A percentile compares a stretch with the other conserved stretches of the same genome.
phyloP scores from a whole-genome alignment of 1,284 basidiomycete species.

The Cryptococcus sp. region DNA sequence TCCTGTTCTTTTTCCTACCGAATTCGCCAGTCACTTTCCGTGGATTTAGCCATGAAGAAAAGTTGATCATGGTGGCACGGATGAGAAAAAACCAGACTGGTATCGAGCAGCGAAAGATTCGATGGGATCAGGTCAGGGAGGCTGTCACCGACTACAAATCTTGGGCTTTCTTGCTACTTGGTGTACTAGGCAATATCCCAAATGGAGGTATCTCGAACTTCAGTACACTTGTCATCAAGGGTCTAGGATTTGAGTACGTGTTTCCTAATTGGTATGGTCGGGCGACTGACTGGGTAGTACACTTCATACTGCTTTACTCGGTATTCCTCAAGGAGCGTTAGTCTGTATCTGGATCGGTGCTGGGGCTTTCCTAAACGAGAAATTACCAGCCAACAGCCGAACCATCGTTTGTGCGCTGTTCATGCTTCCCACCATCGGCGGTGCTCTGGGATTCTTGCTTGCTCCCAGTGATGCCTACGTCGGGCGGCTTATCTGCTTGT shows the following conservation, averaged over 20 bases:
- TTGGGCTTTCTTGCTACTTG: constrained; percentile 22
- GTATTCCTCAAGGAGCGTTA: constrained; percentile 44
- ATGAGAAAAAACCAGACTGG: constrained; percentile 47
- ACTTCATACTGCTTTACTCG: constrained; percentile 43
- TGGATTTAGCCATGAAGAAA: constrained; percentile 47
- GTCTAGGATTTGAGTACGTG: constrained; percentile 31
- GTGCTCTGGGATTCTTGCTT: constrained; percentile 47
- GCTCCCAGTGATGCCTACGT: constrained; percentile 45
- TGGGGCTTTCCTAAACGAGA: constrained; percentile 39
- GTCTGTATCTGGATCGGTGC: constrained; percentile 43
- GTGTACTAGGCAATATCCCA: constrained; percentile 45
- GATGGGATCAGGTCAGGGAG: constrained; percentile 48
- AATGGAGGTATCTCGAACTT: constrained; percentile 47
- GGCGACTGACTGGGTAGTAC: constrained; percentile 17
- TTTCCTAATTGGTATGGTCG: too few species aligned
- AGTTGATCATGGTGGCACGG: constrained; percentile 48
- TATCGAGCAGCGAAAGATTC: constrained; percentile 47
- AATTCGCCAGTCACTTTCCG: constrained; percentile 42
- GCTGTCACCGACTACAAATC: constrained; percentile 43
- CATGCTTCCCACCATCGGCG: constrained; percentile 47
- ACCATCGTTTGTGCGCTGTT: constrained; percentile 39
- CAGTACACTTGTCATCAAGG: constrained; percentile 46
- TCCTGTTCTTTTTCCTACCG: constrained; percentile 38
- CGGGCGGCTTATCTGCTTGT: constrained; percentile 57
- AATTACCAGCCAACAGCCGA: constrained; percentile 41